These are phyloP conservation scores for Ogataea hybrid DNA, from an alignment of 1,139 yeast genomes.

Conservation along the genomic window DNA sequence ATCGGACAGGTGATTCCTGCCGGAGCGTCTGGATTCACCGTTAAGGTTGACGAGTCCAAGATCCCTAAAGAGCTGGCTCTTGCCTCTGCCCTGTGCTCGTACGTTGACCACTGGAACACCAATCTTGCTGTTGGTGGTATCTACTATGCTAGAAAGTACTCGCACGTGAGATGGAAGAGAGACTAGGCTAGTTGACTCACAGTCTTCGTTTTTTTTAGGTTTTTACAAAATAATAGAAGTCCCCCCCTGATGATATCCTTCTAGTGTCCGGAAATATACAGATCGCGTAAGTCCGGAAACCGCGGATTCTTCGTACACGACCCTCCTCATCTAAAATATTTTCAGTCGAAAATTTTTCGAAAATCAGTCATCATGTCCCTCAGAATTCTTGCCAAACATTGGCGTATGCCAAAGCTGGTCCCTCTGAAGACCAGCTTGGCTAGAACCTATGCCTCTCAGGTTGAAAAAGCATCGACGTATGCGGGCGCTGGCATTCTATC, in stretches of 20 bases:
- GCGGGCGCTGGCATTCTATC: slow-evolving; percentile 56
- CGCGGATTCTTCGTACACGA: slow-evolving; percentile 21
- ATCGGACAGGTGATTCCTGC: slow-evolving; percentile 52
- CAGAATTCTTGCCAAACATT: slow-evolving; percentile 10
- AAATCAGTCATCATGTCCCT: slow-evolving; percentile 10
- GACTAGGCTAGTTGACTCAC: slow-evolving; percentile 33
- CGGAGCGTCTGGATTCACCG: slow-evolving; percentile 50
- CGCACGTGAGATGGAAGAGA: slow-evolving; percentile 58
- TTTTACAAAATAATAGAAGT: slow-evolving; percentile 12
- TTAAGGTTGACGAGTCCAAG: slow-evolving; percentile 51
- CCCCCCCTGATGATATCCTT: slow-evolving; percentile 6
- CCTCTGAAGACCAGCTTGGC: slow-evolving; percentile 1
- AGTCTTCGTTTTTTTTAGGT: slow-evolving; percentile 8
- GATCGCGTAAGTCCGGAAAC: slow-evolving; percentile 29
- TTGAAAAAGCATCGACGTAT: slow-evolving; percentile 38
- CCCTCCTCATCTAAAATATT: slow-evolving; percentile 8
- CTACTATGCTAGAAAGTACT: slow-evolving; percentile 50
- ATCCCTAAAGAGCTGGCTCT: slow-evolving; percentile 56
- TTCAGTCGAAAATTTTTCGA: slow-evolving; percentile 19
- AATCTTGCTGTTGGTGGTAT: slow-evolving; percentile 59
- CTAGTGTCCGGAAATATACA: slow-evolving; percentile 17
- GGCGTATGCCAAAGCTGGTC: slow-evolving; percentile 7
- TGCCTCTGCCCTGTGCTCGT: slow-evolving; percentile 56
- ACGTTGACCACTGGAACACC: slow-evolving; percentile 68
- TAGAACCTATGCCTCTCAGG: slow-evolving; percentile 21